Percentiles rank a stretch among this genome's conserved stretches.
Conservation (phyloP, 768 basidiomycete species). For the Tephrocybe sp. region DNA sequence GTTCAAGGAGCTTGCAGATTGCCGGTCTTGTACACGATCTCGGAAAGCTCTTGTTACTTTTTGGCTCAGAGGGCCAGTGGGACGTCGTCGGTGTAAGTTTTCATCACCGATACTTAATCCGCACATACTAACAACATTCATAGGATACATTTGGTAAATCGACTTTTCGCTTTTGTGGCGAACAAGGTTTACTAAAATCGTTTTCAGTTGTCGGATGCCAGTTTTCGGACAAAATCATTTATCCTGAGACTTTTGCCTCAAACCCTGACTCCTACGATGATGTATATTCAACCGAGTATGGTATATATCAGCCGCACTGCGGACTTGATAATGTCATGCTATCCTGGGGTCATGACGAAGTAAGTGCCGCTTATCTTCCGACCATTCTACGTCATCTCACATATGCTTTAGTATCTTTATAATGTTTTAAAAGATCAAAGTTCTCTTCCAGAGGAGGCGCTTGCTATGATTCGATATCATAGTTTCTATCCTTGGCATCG, state of each 20-base stretch:
- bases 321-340: slow-evolving; percentile 88
- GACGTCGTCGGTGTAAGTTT: slow-evolving; percentile 79
- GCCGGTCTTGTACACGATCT: slow-evolving; percentile 87
- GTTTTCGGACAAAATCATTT: slow-evolving; percentile 83
- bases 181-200: background rate
- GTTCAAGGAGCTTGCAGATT: slow-evolving; percentile 29
- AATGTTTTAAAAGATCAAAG: slow-evolving; percentile 82
- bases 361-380: slow-evolving; percentile 28
- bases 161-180: slow-evolving; percentile 1
- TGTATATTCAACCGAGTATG: slow-evolving; percentile 69
- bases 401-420: slow-evolving; percentile 82
- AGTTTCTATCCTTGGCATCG: slow-evolving; percentile 97
- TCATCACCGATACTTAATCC: no score
- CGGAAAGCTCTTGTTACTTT: slow-evolving; percentile 83
- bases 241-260: slow-evolving; percentile 71
- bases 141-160: slow-evolving; percentile 44
- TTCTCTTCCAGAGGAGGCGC: slow-evolving; percentile 73
- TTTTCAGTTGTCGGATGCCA: slow-evolving; percentile 73
- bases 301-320: slow-evolving; percentile 77
- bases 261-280: slow-evolving; percentile 70
- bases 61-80: slow-evolving; percentile 90
- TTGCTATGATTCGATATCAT: slow-evolving; percentile 94
- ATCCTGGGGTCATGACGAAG: slow-evolving; percentile 92
- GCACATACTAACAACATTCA: no score
- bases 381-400: background rate